Conservation (phyloP, 1,139 yeast genomes). For the Yamadazyma taylorii region DNA sequence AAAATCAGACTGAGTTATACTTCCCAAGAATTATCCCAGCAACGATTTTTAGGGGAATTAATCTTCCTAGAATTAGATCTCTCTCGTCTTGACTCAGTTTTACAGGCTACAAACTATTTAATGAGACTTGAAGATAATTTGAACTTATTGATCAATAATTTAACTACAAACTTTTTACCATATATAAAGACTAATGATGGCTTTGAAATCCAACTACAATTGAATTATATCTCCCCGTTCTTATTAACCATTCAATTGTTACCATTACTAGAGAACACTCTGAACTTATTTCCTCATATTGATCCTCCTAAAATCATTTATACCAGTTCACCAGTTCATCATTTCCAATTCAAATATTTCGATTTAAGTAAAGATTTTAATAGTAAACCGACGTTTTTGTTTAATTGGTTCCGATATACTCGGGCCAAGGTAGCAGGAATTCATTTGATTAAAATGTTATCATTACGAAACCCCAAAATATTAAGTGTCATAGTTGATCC, state of each 20-base stretch:
- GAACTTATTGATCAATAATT: conserved; percentile 71
- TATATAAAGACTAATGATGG: conserved; percentile 63
- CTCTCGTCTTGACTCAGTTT: conserved; percentile 56
- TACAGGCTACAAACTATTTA: conserved; percentile 53
- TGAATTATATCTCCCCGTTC: conserved; percentile 77
- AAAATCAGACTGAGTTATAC: conserved; percentile 24
- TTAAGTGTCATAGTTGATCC: conserved; percentile 76
- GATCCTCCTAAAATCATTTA: conserved; percentile 61
- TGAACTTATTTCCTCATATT: conserved; percentile 23
- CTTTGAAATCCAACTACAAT: conserved; percentile 78
- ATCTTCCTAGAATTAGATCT: conserved; percentile 63
- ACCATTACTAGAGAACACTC: conserved; percentile 49
- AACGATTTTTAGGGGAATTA: conserved; percentile 54
- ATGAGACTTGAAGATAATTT: conserved; percentile 49
- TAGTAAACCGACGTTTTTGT: conserved; percentile 61
- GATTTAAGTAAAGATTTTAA: conserved; percentile 54
- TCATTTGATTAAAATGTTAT: conserved; percentile 66
- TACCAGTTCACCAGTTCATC: conserved; percentile 71
- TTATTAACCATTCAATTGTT: conserved; percentile 63
- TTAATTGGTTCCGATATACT: conserved; percentile 80
- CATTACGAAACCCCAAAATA: conserved; percentile 66
- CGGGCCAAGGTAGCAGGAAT: conserved; percentile 80
- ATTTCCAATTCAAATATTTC: conserved; percentile 52
- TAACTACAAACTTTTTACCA: conserved; percentile 82
- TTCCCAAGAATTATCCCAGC: conserved; percentile 12